Evolutionary conservation across 139 green algal species (phyloP).

Genomic region (Micromonas pusilla): DNA sequence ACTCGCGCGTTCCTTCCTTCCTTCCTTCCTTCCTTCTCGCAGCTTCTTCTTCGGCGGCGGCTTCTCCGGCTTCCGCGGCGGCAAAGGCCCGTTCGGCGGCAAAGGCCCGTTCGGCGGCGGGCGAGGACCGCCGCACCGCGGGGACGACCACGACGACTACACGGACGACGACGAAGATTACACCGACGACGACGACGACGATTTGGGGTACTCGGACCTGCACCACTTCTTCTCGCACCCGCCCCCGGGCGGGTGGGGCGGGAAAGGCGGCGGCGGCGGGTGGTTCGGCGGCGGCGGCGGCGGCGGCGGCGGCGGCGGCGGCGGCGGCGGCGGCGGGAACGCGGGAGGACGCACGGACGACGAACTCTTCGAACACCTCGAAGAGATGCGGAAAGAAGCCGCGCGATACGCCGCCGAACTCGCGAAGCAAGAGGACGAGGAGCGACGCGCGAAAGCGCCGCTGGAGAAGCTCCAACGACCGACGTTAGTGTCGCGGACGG

Average conservation of each 20-base stretch:
- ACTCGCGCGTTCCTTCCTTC: no score
- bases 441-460: background rate
- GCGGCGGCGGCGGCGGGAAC: background rate
- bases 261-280: background rate
- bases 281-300: background rate
- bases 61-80: background rate
- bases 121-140: background rate
- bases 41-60: slow-evolving; percentile 24
- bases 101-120: background rate
- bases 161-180: background rate
- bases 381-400: slow-evolving; percentile 18
- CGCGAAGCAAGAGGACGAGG: slow-evolving; percentile 18
- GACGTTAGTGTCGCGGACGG: slow-evolving; percentile 11
- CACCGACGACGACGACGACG: background rate
- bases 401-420: slow-evolving; percentile 15
- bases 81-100: background rate
- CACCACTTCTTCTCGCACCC: slow-evolving; percentile 4
- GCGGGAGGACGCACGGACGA: background rate
- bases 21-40: no score
- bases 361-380: slow-evolving; percentile 16
- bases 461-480: slow-evolving; percentile 23
- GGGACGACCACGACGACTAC: background rate
- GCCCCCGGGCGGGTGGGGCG: background rate
- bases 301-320: background rate
- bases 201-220: slow-evolving; percentile 8